These are phyloP conservation scores for Botrytis galanthina DNA, from an alignment of 2,329 filamentous ascomycete species.

Conservation along the genomic window DNA sequence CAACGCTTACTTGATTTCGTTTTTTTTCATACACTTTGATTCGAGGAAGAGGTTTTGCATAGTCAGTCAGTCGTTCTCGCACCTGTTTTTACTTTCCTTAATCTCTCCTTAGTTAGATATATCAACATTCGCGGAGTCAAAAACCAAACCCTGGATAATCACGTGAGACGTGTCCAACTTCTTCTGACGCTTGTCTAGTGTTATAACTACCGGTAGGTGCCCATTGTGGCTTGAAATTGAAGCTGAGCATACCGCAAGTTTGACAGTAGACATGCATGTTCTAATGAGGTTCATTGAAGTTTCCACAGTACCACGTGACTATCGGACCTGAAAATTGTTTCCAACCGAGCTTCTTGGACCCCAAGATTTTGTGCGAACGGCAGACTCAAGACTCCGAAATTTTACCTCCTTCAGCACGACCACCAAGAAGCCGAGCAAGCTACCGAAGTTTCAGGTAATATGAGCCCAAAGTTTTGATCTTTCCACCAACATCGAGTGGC, in stretches of 20 bases:
- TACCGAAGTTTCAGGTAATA: background rate
- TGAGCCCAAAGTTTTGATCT: background rate
- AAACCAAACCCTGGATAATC: background rate
- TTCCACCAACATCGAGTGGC: background rate
- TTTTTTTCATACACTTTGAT: background rate
- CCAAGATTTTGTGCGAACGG: background rate
- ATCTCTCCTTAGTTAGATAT: background rate
- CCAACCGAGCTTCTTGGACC: background rate
- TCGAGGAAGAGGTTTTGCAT: background rate
- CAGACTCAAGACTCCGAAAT: background rate
- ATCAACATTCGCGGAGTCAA: background rate
- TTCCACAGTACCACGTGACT: background rate
- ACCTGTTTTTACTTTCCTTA: no score
- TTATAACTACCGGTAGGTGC: background rate
- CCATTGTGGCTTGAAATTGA: background rate
- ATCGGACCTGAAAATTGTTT: background rate
- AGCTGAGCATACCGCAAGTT: background rate
- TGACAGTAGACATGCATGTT: background rate
- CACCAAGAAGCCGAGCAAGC: background rate
- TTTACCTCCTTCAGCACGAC: background rate
- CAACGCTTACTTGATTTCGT: background rate
- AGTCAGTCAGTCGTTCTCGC: background rate
- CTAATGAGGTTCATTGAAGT: background rate
- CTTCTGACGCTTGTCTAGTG: background rate
- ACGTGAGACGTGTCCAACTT: rapidly evolving